These are phyloP conservation scores for Orbilia quercus DNA, from an alignment of 2,329 filamentous ascomycete species.

Conservation along the genomic window DNA sequence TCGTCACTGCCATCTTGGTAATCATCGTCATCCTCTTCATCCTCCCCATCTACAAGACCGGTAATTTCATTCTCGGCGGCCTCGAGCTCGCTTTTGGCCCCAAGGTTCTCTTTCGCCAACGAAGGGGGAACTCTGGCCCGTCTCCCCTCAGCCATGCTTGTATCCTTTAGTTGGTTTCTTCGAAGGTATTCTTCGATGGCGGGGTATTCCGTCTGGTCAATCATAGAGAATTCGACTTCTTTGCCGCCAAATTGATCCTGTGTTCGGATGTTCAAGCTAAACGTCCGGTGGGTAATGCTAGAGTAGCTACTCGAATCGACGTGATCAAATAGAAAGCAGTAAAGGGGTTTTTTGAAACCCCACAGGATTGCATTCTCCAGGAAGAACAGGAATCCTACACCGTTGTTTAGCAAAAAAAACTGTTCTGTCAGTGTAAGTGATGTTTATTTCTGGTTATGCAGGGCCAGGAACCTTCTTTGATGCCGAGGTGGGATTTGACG, in stretches of 20 bases:
- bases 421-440: not conserved
- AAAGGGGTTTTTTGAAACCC: constrained; percentile 76
- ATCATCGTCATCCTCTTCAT: constrained; percentile 43
- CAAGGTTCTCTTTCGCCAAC: constrained; percentile 40
- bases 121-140: constrained; percentile 69
- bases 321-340: constrained; percentile 72
- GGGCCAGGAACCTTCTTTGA: constrained; percentile 69
- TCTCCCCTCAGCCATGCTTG: constrained; percentile 75
- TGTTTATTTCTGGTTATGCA: not conserved
- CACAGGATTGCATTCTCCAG: constrained; percentile 75
- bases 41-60: constrained; percentile 31
- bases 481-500: constrained; percentile 74
- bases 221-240: constrained; percentile 75
- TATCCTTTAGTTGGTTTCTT: constrained; percentile 72
- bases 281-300: constrained; percentile 74
- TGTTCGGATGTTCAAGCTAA: constrained; percentile 74
- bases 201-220: constrained; percentile 75
- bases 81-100: constrained; percentile 43
- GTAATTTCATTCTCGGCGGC: constrained; percentile 52
- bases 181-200: constrained; percentile 74
- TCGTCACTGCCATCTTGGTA: constrained; percentile 22
- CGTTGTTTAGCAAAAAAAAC: constrained; percentile 17
- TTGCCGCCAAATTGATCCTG: constrained; percentile 61
- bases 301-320: constrained; percentile 75
- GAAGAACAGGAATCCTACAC: constrained; percentile 71